Base-by-base conservation (phyloP, 257 asterid genomes). In the Gentiana macrophylla region DNA sequence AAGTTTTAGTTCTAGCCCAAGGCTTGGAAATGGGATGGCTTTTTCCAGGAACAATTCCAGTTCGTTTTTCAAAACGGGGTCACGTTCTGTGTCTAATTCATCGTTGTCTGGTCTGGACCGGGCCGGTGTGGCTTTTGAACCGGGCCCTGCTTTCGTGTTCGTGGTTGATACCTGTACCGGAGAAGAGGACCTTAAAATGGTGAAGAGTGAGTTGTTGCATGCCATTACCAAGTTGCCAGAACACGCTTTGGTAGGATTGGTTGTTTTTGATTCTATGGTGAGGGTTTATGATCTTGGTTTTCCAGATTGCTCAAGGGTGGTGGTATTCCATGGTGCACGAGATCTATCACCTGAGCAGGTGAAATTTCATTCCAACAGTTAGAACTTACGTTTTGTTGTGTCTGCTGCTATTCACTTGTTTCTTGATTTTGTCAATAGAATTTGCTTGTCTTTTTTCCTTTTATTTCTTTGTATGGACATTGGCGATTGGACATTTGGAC, bases 191-290 rank as follows among this genome's bases (percentile, higher is more conserved):
- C 72, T 87, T 5, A 76, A 50, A 63, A 79, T 59, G 61, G 74
- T 91, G 78, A 87, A 87, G 75, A 78, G 72, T 78, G 97, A 91
- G 71, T 62, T 91, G 73, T 70, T 83, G 65, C 97, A 79, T 45
- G 74, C 69, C 52, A 62, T 85, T 59, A 53, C 86, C 6, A 70
- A 79, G 41, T 70, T 87, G 70, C 94, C 97, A 7, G 98, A 91
- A 78, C 76, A 78, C 83, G 82, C 82, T 38, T 74, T 83, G 73
- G 95, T 91, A 63, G 94, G 94, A 37, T 61, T 91, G 77, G 85
- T 91, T 67, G 95, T 87, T 64, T 91, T 91, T 70, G 97, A 85
- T 71, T 72, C 85, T 9, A 84, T 84, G 90, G 95, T 81, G 63
- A 82, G 75, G 74, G 90, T 91, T 24, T 81, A 87, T 67, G 97